Percentiles rank a stretch among this genome's conserved stretches.
Conservation (phyloP, 2,329 filamentous ascomycete species). For the Talaromyces sp. region DNA sequence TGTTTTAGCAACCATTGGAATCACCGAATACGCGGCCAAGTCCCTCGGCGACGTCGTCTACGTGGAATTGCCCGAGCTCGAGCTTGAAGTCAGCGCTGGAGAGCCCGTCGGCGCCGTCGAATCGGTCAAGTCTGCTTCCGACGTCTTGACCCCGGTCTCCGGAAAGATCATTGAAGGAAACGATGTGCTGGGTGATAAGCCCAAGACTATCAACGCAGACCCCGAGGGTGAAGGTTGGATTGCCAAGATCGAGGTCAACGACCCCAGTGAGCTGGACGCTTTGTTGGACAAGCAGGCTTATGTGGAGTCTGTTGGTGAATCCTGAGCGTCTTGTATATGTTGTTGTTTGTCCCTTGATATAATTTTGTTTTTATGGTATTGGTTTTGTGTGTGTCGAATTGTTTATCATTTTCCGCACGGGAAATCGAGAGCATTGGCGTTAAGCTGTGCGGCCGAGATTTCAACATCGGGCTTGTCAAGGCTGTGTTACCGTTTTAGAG, state of each 20-base stretch:
- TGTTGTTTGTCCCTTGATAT: background rate
- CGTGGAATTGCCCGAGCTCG: slow-evolving; percentile 79
- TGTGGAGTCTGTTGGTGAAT: slow-evolving; percentile 61
- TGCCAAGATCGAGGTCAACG: slow-evolving; percentile 73
- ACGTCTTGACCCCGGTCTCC: slow-evolving; percentile 83
- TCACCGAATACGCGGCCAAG: slow-evolving; percentile 85
- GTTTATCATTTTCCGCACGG: background rate
- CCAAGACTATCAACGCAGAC: slow-evolving; percentile 79
- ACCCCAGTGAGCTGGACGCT: slow-evolving; percentile 62
- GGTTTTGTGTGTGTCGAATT: background rate
- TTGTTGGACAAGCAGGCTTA: slow-evolving; percentile 77
- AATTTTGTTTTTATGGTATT: background rate
- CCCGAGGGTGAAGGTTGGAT: slow-evolving; percentile 93
- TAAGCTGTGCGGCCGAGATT: background rate
- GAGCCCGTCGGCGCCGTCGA: slow-evolving; percentile 92
- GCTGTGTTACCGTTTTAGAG: background rate
- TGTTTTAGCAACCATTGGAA: slow-evolving; percentile 61
- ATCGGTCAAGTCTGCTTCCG: slow-evolving; percentile 96
- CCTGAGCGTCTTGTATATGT: slow-evolving; percentile 18
- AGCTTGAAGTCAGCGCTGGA: slow-evolving; percentile 63
- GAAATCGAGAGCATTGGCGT: background rate
- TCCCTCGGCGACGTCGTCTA: slow-evolving; percentile 95
- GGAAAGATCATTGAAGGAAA: slow-evolving; percentile 75
- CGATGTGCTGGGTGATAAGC: slow-evolving; percentile 70
- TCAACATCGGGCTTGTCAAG: background rate